Evolutionary conservation across 805 yeast genomes (phyloP).

Genomic region (Suhomyces canberraensis): DNA sequence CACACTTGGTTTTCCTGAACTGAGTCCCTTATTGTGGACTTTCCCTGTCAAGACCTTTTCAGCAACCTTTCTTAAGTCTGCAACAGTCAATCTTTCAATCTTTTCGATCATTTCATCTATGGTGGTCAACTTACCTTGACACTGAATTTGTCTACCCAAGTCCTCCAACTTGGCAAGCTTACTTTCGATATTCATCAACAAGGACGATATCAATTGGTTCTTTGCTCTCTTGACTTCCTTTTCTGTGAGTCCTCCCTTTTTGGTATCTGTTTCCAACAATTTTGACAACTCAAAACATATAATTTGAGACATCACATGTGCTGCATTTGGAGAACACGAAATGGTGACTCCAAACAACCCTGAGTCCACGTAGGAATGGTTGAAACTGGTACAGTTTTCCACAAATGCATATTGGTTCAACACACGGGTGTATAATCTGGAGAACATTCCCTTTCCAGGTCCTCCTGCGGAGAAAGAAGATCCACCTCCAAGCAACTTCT

Average conservation of each 20-base stretch:
- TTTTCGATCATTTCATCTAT: slow-evolving; percentile 77
- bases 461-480: slow-evolving; percentile 98
- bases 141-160: slow-evolving; percentile 89
- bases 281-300: slow-evolving; percentile 47
- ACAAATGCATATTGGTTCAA: slow-evolving; percentile 88
- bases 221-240: slow-evolving; percentile 86
- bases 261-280: slow-evolving; percentile 29
- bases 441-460: slow-evolving; percentile 98
- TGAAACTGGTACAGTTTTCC: slow-evolving; percentile 84
- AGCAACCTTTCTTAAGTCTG: slow-evolving; percentile 73
- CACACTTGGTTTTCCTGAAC: slow-evolving; percentile 68
- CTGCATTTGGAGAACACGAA: slow-evolving; percentile 82
- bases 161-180: slow-evolving; percentile 94
- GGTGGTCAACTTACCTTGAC: slow-evolving; percentile 71
- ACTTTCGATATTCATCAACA: slow-evolving; percentile 90
- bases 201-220: slow-evolving; percentile 81
- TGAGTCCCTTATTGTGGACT: slow-evolving; percentile 44
- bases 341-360: slow-evolving; percentile 90
- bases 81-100: slow-evolving; percentile 64
- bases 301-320: slow-evolving; percentile 77
- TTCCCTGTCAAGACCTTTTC: slow-evolving; percentile 69
- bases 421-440: slow-evolving; percentile 86
- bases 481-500: slow-evolving; percentile 92
- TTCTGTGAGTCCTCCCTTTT: slow-evolving; percentile 57
- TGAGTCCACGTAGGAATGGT: slow-evolving; percentile 84